phyloP scores from a whole-genome alignment of 2,329 filamentous ascomycete genomes.

The Aureobasidium sp. region DNA sequence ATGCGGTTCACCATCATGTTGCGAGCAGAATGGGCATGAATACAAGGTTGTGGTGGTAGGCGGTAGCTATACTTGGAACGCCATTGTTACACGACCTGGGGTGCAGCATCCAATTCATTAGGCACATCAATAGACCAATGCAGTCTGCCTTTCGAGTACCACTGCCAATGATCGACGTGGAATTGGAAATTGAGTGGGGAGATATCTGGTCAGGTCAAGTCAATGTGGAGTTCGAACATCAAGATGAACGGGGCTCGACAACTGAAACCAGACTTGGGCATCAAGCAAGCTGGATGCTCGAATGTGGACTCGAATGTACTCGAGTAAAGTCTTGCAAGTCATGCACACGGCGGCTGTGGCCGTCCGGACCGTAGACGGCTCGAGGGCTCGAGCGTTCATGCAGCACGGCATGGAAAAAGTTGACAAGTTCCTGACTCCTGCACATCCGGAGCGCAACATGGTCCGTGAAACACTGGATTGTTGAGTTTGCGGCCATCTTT shows the following conservation, averaged over 20 bases:
- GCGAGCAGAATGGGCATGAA: background rate
- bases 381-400: background rate
- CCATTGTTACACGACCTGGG: background rate
- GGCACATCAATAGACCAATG: background rate
- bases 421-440: conserved; percentile 3
- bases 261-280: background rate
- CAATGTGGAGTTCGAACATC: background rate
- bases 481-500: conserved; percentile 1
- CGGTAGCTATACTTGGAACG: background rate
- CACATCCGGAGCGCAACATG: conserved; percentile 2
- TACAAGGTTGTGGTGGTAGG: background rate
- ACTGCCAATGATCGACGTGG: background rate
- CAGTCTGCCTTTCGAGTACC: background rate
- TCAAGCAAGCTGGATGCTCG: background rate
- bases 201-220: background rate
- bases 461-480: conserved; percentile 1
- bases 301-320: no score
- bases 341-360: background rate
- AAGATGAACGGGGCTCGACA: background rate
- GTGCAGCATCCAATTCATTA: background rate
- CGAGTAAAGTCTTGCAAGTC: background rate
- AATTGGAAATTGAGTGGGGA: background rate
- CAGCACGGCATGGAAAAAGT: conserved; percentile 8
- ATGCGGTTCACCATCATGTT: background rate
- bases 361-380: background rate